Conservation (phyloP, 306 rosid genomes). For the Datisca glomerata region DNA sequence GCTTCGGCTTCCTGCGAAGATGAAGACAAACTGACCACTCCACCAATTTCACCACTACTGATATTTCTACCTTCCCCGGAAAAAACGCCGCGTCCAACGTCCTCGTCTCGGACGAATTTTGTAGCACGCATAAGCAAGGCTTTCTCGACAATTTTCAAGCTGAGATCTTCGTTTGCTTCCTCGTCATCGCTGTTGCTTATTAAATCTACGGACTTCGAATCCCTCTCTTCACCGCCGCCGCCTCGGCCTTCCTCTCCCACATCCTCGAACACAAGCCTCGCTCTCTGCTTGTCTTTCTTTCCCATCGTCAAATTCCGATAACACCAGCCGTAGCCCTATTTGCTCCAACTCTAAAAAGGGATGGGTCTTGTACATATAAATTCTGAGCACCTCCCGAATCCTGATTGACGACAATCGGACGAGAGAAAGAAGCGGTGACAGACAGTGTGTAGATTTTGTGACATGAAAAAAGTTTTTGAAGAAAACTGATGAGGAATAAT, state of each 20-base stretch:
- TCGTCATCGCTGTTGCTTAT: constrained; percentile 40
- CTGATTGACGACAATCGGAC: too few relatives aligned
- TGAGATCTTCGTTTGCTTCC: constrained; percentile 71
- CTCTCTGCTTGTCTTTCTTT: constrained; percentile 30
- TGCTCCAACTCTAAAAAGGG: too few relatives aligned
- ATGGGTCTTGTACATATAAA: too few relatives aligned
- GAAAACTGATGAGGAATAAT: too few relatives aligned
- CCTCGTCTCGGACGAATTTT: constrained; percentile 12
- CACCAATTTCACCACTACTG: not conserved
- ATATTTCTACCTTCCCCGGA: not conserved
- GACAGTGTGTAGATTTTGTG: too few relatives aligned
- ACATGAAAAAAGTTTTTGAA: too few relatives aligned
- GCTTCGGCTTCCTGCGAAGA: constrained; percentile 9
- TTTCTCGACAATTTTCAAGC: constrained; percentile 52
- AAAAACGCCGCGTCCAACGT: not conserved
- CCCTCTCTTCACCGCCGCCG: not conserved
- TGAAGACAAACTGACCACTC: constrained; percentile 5
- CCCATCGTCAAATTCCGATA: constrained; percentile 22
- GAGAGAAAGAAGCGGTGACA: too few relatives aligned
- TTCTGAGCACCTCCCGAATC: too few relatives aligned
- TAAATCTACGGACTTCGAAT: constrained; percentile 9
- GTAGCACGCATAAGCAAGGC: constrained; percentile 36
- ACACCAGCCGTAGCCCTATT: not conserved
- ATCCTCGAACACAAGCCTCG: constrained; percentile 21
- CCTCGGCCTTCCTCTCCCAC: constrained; percentile 15